These are phyloP conservation scores for Lupinus albus DNA, from an alignment of 306 rosid genomes.

Conservation along the genomic window DNA sequence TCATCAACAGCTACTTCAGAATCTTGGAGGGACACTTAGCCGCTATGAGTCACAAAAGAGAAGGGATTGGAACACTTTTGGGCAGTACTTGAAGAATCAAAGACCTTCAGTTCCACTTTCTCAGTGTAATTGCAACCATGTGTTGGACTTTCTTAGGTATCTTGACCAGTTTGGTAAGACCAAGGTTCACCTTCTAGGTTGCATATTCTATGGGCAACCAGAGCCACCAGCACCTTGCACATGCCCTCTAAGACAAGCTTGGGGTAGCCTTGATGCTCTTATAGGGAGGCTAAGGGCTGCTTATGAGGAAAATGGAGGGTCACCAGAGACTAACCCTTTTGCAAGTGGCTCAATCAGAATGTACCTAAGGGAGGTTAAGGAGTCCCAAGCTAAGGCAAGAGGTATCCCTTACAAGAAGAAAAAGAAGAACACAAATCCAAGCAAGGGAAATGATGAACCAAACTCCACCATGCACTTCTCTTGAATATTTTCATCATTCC, in stretches of 20 bases:
- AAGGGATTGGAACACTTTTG: slow-evolving; percentile 99
- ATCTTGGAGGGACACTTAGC: slow-evolving; percentile 62
- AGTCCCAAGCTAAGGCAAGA: slow-evolving; percentile 94
- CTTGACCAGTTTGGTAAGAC: slow-evolving; percentile 97
- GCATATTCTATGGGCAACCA: slow-evolving; percentile 89
- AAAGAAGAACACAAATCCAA: slow-evolving; percentile 65
- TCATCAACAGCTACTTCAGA: slow-evolving; percentile 30
- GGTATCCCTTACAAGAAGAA: slow-evolving; percentile 98
- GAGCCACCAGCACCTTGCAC: slow-evolving; percentile 99
- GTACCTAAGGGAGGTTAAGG: slow-evolving; percentile 86
- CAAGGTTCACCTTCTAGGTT: slow-evolving; percentile 88
- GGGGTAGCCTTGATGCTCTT: slow-evolving; percentile 98
- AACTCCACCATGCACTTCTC: slow-evolving; percentile 57
- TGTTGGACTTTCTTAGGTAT: slow-evolving; percentile 82
- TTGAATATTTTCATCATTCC: slow-evolving; percentile 37
- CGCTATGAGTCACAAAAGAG: slow-evolving; percentile 94
- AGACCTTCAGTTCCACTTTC: slow-evolving; percentile 87
- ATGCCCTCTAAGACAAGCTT: slow-evolving; percentile 91
- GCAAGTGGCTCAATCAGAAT: slow-evolving; percentile 83
- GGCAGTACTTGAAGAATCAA: slow-evolving; percentile 89
- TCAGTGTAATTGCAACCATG: slow-evolving; percentile 86
- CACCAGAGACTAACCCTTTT: slow-evolving; percentile 83
- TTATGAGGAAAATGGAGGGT: slow-evolving; percentile 90
- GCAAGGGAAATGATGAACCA: slow-evolving; percentile 57
- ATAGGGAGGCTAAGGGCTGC: slow-evolving; percentile 98